phyloP scores from a whole-genome alignment of 495 filamentous ascomycete genomes.

The Neurospora africana region DNA sequence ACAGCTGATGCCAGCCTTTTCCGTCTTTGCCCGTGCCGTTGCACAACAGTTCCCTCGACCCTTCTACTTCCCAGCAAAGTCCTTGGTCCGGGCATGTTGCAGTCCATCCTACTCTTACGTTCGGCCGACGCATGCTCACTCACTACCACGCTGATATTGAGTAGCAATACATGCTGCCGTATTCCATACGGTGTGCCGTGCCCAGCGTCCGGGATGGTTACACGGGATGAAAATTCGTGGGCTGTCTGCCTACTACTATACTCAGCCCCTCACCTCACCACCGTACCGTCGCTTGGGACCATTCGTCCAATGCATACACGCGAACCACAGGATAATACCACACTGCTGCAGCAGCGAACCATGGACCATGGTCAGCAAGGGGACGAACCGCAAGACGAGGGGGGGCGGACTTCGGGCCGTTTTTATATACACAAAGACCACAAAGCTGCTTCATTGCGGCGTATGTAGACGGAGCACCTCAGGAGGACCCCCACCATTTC shows the following conservation, averaged over 20 bases:
- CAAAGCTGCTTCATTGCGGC: not conserved
- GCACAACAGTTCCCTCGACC: not conserved
- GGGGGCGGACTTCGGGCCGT: not conserved
- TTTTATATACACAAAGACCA: not conserved
- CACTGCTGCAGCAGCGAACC: not conserved
- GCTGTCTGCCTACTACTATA: not conserved
- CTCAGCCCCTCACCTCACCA: not conserved
- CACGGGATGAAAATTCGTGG: not conserved
- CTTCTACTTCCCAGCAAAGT: not conserved
- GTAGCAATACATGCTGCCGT: not conserved
- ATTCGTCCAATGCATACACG: not conserved
- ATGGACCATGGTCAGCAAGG: not conserved
- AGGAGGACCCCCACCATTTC: not conserved
- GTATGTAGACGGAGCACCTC: not conserved
- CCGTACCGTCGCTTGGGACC: not conserved
- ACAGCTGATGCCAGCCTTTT: not conserved
- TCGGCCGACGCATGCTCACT: not conserved
- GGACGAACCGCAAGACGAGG: not conserved
- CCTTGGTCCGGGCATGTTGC: not conserved
- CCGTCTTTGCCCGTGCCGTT: not conserved
- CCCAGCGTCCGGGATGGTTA: not conserved
- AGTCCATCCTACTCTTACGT: not conserved
- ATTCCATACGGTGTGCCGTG: not conserved
- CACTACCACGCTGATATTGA: not conserved
- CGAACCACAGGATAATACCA: not conserved